Base-by-base conservation (phyloP, 164 flowering plant species). In the Taxillus chinensis region DNA sequence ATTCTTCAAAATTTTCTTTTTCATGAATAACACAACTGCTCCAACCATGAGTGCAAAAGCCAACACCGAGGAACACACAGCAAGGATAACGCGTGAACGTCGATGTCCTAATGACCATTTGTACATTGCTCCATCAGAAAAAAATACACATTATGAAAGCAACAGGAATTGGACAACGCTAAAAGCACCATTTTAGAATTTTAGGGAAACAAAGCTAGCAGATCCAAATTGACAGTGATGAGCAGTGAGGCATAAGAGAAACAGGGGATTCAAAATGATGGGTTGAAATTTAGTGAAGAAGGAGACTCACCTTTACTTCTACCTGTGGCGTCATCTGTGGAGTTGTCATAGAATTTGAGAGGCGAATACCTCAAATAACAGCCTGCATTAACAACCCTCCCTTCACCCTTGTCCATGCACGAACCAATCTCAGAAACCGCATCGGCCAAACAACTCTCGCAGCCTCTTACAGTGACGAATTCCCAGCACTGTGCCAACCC, bases 401-500 rank as follows among this genome's bases (percentile, higher is more conserved):
- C 96, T 74, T 83, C 87, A 15, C 60, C 71, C 53, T 67, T 80
- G 0, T 74, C 80, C 5, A 70, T 57, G 66, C 90, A 85, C 4
- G 81, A 68, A 40, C 48, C 57, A 39, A 85, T 73, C n/a, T 15
- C 64, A 2, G 71, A 56, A 0, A 51, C 74, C 7, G 85, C 80
- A 55, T 70, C 64, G 11, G 63, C 74, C 79, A 89, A 78, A 67
- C 90, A 85, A 38, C 53, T 59, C 39, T 16, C 50, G 67, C 92
- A 86, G 42, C 63, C 80, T 39, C 71, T 78, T 40, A 55, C 63
- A 46, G 70, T 76, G 53, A 84, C 74, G 37, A 59, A 52, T 65
- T 78, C 72, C 96, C 92, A 86, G 49, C 96, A 89, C 72, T 89
- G 92, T 15, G 80, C 95, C 84, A 89, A 74, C 11, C 85, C 98